Conservation (phyloP, 2,329 filamentous ascomycete species). For the Chrysosporium queenslandicum region DNA sequence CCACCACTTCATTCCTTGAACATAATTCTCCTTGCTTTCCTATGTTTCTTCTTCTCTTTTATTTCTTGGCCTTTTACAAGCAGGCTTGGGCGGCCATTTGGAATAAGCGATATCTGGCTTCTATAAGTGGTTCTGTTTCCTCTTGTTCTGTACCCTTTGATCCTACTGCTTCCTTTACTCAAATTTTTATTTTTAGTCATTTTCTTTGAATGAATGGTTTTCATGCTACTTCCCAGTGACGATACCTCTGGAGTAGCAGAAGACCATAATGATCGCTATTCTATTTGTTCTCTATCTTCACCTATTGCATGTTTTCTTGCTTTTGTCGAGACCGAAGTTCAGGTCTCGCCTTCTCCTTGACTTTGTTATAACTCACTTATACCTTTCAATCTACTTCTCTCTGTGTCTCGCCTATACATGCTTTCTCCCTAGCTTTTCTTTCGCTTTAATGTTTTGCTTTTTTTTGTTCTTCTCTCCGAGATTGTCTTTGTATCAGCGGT, state of each 20-base stretch:
- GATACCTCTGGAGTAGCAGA: slow-evolving; percentile 8
- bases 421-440: neutral
- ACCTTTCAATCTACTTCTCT: too few species aligned
- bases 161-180: neutral
- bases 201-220: slow-evolving; percentile 1
- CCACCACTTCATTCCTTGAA: slow-evolving; percentile 11
- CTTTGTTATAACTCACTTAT: too few species aligned
- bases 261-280: slow-evolving; percentile 17
- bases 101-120: slow-evolving; percentile 11
- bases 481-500: neutral
- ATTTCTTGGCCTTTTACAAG: slow-evolving; percentile 11
- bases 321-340: too few species aligned
- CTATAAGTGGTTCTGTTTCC: neutral
- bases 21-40: slow-evolving; percentile 7
- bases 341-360: too few species aligned
- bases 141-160: neutral
- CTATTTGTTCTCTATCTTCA: slow-evolving; percentile 16
- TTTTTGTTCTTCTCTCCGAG: neutral
- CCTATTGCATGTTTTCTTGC: slow-evolving; percentile 14
- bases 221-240: slow-evolving; percentile 4
- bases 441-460: neutral
- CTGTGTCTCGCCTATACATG: neutral
- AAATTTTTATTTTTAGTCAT: neutral
- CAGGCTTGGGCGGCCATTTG: slow-evolving; percentile 15
- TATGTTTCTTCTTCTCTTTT: slow-evolving; percentile 3